Evolutionary conservation across 176 grass and related monocot genomes (phyloP).

Genomic region (Echinochloa phyllopogon): DNA sequence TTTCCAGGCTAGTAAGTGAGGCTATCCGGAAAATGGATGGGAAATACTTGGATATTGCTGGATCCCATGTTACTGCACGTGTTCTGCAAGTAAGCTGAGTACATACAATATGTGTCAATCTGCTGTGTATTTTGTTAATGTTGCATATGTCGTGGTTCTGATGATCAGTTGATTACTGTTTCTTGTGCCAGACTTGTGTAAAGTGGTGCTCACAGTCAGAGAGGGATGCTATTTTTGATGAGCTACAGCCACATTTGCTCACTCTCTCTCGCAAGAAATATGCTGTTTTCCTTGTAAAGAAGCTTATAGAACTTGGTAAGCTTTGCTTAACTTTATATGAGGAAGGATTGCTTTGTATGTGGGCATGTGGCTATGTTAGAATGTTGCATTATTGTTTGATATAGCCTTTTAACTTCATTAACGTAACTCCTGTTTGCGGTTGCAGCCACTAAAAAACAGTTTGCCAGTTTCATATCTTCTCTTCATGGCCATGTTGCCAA

Average conservation of each 20-base stretch:
- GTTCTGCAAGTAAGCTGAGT: conserved; percentile 81
- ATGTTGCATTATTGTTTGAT: conserved; percentile 21
- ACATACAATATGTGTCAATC: not conserved
- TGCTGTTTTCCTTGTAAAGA: conserved; percentile 91
- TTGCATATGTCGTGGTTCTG: not conserved
- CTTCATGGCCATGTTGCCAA: conserved; percentile 75
- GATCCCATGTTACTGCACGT: conserved; percentile 81
- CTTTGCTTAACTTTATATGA: not conserved
- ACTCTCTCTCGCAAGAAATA: conserved; percentile 79
- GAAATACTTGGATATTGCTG: conserved; percentile 80
- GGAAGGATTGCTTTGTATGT: not conserved
- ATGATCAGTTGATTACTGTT: not conserved
- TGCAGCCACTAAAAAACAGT: conserved; percentile 85
- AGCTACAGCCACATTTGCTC: conserved; percentile 72
- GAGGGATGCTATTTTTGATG: conserved; percentile 76
- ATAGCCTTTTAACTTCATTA: not conserved
- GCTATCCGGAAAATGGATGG: conserved; percentile 82
- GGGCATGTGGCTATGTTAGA: conserved; percentile 6
- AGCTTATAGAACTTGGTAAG: conserved; percentile 80
- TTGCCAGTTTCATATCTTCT: conserved; percentile 83
- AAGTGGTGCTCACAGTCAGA: conserved; percentile 85
- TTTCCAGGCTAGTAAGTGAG: conserved; percentile 73
- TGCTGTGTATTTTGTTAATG: not conserved
- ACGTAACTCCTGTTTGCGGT: conserved; percentile 40
- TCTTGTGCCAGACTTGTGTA: conserved; percentile 72